Base-by-base conservation (phyloP, 2,329 filamentous ascomycete species). In the Trichoderma hamatum region DNA sequence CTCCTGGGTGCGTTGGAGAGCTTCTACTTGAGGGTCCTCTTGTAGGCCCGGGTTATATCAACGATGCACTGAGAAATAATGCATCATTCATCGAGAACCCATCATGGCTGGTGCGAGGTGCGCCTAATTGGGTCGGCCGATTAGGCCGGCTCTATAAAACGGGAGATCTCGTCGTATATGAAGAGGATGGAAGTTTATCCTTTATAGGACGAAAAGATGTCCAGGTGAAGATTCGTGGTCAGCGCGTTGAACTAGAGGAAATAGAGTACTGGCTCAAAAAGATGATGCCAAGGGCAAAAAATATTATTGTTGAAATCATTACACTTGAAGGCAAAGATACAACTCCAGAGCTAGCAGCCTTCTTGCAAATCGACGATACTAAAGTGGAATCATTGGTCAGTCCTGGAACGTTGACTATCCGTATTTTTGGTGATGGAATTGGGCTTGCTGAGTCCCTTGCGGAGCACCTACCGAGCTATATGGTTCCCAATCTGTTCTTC, bases 221-320 rank as follows among this genome's bases (percentile, higher is more conserved):
- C 0, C 87, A 89, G 73, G 81, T 89, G 59, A 90, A 90, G 74
- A 76, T 90, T 9, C 82, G 84, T 14, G 89, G 89, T 14, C 88
- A 84, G 69, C 78, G 86, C 36, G 80, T 88, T 52, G 89, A 86
- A 76, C 79, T 86, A 5, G 74, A 71, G 0, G 79, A 79, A 21
- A 70, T 78, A 5, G 66, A 68, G 14, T 46, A 68, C 21, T 46
- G n/a, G 34, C 46, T 65, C 1, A n/a, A 55, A 21, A 26, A 54
- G 32, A 54, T 43, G 11, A 32, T 65, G 16, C 62, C 62, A 5
- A 13, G 14, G 2, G 30, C 51, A 1, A 21, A 11, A 9, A 26
- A 65, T 36, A 30, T 55, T 2, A 30, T 65, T 7, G 39, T 49
- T 6, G 62, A 65, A 28, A 49, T 65, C 1, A 65, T 65, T 49